Percentiles rank a stretch among this genome's conserved stretches.
These are phyloP conservation scores for Tarenaya hassleriana DNA, from an alignment of 345 rosid species.

Conservation along the genomic window DNA sequence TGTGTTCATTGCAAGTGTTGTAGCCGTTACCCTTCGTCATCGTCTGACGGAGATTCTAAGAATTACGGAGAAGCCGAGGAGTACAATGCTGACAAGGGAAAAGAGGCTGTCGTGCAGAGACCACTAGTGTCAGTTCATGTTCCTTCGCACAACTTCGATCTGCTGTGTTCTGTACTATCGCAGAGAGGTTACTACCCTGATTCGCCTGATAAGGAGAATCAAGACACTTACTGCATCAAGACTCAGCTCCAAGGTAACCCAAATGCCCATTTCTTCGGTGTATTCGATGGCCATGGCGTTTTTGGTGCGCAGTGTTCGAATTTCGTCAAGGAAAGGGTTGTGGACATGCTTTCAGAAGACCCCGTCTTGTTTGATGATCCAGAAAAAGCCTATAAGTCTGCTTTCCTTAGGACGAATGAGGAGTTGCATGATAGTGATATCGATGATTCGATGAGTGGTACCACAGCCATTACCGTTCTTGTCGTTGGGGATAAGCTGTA, in stretches of 20 bases:
- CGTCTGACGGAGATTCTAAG: conserved; percentile 48
- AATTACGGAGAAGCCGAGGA: conserved; percentile 25
- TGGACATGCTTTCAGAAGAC: conserved; percentile 57
- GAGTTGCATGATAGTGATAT: conserved; percentile 70
- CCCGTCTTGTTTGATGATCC: conserved; percentile 64
- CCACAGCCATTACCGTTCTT: conserved; percentile 90
- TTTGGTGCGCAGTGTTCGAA: conserved; percentile 71
- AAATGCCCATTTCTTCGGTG: conserved; percentile 84
- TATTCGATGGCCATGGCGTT: conserved; percentile 87
- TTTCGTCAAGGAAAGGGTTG: conserved; percentile 67
- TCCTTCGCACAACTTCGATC: conserved; percentile 54
- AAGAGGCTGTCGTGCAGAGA: conserved; percentile 48
- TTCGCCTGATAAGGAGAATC: conserved; percentile 73
- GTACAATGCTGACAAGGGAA: conserved; percentile 19
- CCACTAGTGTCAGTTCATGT: conserved; percentile 53
- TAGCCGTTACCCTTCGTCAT: conserved; percentile 50
- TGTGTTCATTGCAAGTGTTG: conserved; percentile 88
- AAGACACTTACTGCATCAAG: conserved; percentile 74
- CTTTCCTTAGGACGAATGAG: conserved; percentile 50
- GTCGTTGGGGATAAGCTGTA: conserved; percentile 68
- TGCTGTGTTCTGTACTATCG: conserved; percentile 69
- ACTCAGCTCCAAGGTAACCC: conserved; percentile 79
- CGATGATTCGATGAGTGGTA: conserved; percentile 94
- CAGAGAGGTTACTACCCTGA: conserved; percentile 86
- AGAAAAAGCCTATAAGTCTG: conserved; percentile 55